Base-by-base conservation (phyloP, 306 rosid species). In the Cicer judaicum region DNA sequence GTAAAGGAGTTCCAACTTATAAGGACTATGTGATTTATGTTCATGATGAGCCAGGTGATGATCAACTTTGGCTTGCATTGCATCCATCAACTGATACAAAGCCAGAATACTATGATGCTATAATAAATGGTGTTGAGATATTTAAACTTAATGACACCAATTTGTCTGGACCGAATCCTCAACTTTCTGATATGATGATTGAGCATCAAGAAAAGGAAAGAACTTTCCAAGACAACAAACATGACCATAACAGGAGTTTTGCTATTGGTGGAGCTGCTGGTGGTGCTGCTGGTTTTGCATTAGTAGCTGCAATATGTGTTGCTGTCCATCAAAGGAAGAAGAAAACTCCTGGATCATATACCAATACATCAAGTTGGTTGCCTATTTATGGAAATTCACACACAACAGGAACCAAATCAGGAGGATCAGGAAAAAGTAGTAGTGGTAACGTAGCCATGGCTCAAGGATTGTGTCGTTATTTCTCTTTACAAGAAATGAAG, bases 101-200 rank as follows among this genome's bases (percentile, higher is more conserved):
- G 75, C 90, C 90, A 0, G 79, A 79, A 12, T 84, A 5, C 60
- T 84, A 44, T 1, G 90, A 87, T n/a, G 85, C 81, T 1, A 5
- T 87, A 1, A 79, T 87, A 2, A 87, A 82, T 39, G 90, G 90
- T 16, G 24, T 87, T 2, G 90, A 87, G 81, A 57, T 87, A 5
- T 87, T 84, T 68, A 87, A 87, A 78, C 36, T 84, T 16, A 82
- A 78, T 48, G 88, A 84, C 12, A 69, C 86, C 29, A n/a, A 59
- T 41, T 56, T 87, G n/a, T 84, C 90, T 2, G 90, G 88, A 13
- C 86, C 85, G 7, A 87, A 87, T 72, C 88, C 90, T 73, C 68
- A 41, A 8, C 90, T 85, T 61, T 84, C 86, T 8, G 73, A 63
- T 1, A 76, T 87, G 88, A 21, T 84, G 12, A 0, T 53, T 10